Evolutionary conservation across 768 basidiomycete genomes (phyloP), one percentile per base, ranked within the genome.

Genomic region (Cubamyces sp.): DNA sequence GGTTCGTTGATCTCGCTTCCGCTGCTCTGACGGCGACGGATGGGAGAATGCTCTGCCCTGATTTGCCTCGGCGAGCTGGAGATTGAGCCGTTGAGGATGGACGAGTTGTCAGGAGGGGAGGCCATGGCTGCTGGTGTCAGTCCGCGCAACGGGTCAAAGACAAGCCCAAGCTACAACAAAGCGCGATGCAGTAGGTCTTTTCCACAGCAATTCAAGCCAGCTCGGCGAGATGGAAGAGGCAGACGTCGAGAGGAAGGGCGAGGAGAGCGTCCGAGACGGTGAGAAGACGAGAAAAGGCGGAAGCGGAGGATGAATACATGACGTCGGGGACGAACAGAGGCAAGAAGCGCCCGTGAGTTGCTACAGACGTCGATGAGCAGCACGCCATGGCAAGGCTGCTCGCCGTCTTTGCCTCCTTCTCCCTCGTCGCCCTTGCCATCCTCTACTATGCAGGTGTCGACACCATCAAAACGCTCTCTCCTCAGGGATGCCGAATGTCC

Each of bases 401-500:
- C 47, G 57, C 39, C 53, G 40, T 51, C 50, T 37, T 65, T 39
- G 26, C 60, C 6, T 4, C 45, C 9, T 61, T 55, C 50, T 80
- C 48, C 68, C 72, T 60, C 73, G 68, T 77, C 61, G 66, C 74
- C 61, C 66, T 76, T 40, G 64, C 57, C 54, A 58, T 70, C 2
- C 79, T 81, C 46, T 71, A 75, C 57, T 75, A 71, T 76, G 66
- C 68, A 73, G 67, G 67, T 74, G 16, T 70, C 39, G 69, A 65
- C 69, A 16, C 79, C 78, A 53, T 84, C 81, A 68, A 76, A 42
- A 78, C 75, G 39, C 78, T 92, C 55, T 94, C 92, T 0, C 91
- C 91, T 5, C 91, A 94, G 81, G 92, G 92, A 84, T 98, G 95
- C 75, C 85, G 90, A 40, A 98, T 98, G 95, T 94, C 93, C 54